These are phyloP conservation scores for Colletotrichum endophyticum DNA, from an alignment of 2,329 filamentous ascomycete genomes.

Conservation along the genomic window DNA sequence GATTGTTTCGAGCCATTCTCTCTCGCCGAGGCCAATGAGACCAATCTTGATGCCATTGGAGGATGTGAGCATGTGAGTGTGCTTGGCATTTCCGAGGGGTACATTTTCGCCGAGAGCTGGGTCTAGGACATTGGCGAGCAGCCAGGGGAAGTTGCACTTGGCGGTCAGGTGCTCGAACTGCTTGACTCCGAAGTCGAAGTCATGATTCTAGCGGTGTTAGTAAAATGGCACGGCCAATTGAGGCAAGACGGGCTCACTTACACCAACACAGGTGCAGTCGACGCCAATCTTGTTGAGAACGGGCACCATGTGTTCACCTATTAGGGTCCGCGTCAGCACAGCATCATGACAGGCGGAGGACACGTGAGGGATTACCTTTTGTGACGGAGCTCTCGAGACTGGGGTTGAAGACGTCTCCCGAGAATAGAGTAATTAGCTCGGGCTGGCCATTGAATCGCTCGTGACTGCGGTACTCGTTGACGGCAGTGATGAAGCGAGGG, in stretches of 20 bases:
- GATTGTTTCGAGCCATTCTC: constrained; percentile 89
- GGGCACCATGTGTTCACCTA: constrained; percentile 84
- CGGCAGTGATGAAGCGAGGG: constrained; percentile 78
- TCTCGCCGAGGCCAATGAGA: constrained; percentile 83
- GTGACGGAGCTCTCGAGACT: constrained; percentile 88
- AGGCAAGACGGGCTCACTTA: constrained; percentile 46
- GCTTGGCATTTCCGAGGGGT: constrained; percentile 76
- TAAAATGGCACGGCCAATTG: constrained; percentile 9
- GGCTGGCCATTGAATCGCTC: constrained; percentile 67
- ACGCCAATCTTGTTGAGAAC: constrained; percentile 80
- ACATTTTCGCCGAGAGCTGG: constrained; percentile 77
- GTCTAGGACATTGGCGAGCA: constrained; percentile 87
- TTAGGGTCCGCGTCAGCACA: not conserved
- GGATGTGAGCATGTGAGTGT: constrained; percentile 77
- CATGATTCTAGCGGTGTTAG: constrained; percentile 71
- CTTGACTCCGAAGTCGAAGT: constrained; percentile 87
- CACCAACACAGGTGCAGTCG: constrained; percentile 81
- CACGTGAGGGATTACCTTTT: constrained; percentile 61
- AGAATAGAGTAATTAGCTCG: constrained; percentile 79
- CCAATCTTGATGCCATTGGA: constrained; percentile 88
- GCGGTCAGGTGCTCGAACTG: constrained; percentile 77
- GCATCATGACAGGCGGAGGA: not conserved
- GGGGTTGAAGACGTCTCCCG: constrained; percentile 91
- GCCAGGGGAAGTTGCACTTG: constrained; percentile 87
- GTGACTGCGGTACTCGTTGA: constrained; percentile 74